A percentile compares a stretch with the other conserved stretches of the same genome.
phyloP scores from a whole-genome alignment of 2,329 filamentous ascomycete genomes.

The Colletotrichum lupini region DNA sequence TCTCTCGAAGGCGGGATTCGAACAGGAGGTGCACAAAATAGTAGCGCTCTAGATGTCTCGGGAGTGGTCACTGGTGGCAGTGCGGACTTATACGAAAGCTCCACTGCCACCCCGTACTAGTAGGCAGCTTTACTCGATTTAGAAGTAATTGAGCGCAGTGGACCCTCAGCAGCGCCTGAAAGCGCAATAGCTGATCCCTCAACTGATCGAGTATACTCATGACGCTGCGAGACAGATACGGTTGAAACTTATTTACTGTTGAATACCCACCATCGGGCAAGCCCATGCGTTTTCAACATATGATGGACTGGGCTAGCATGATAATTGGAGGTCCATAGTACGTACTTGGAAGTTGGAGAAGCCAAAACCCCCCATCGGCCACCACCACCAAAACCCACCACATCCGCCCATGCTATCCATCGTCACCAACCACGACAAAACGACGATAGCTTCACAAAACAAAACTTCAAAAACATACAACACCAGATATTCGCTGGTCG shows the following conservation, averaged over 20 bases:
- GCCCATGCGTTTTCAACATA: too few relatives aligned
- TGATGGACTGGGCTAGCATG: not conserved
- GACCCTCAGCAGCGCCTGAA: too few relatives aligned
- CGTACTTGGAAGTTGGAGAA: not conserved
- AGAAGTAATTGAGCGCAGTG: too few relatives aligned
- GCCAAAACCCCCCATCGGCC: not conserved
- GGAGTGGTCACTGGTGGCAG: too few relatives aligned
- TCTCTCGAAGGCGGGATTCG: too few relatives aligned
- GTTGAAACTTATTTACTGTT: not conserved
- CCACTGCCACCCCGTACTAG: too few relatives aligned
- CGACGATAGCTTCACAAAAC: not conserved
- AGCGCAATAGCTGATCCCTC: too few relatives aligned
- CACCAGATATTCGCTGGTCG: not conserved
- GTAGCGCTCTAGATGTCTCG: too few relatives aligned
- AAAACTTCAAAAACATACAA: not conserved
- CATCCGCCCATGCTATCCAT: not conserved
- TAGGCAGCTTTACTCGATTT: too few relatives aligned
- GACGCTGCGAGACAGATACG: not conserved
- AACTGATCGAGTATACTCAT: not conserved
- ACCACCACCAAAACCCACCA: not conserved
- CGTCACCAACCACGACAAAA: not conserved
- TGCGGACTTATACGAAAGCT: too few relatives aligned
- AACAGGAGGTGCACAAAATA: too few relatives aligned
- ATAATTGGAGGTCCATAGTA: not conserved
- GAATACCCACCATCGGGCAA: not conserved